Evolutionary conservation across 169 alveolate species (phyloP).

Genomic region (Plasmodium inui): DNA sequence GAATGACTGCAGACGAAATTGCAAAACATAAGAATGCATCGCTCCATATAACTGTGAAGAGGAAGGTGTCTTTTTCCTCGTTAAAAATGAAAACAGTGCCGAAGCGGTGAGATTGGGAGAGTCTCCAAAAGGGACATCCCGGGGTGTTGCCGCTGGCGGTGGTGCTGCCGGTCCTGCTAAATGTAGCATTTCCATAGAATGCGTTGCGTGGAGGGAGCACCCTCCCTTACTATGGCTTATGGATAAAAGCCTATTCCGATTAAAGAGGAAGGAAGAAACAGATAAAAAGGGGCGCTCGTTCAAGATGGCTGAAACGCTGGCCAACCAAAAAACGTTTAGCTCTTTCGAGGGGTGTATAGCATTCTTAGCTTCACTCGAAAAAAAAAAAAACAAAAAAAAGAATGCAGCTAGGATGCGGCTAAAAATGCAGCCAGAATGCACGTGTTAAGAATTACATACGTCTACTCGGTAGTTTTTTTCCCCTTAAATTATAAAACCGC

Average conservation of each 20-base stretch:
- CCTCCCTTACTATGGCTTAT: background rate
- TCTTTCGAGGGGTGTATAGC: background rate
- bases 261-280: background rate
- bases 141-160: background rate
- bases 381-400: background rate
- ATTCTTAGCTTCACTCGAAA: background rate
- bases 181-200: background rate
- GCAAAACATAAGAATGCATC: slow-evolving; percentile 54
- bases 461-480: background rate
- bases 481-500: background rate
- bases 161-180: background rate
- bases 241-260: background rate
- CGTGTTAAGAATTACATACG: background rate
- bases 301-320: background rate
- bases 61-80: slow-evolving; percentile 28
- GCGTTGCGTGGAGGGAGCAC: background rate
- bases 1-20: slow-evolving; percentile 59
- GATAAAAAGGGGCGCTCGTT: background rate
- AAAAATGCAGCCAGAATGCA: background rate
- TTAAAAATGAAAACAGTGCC: background rate
- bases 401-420: background rate
- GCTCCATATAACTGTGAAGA: slow-evolving; percentile 44
- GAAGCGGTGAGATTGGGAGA: background rate
- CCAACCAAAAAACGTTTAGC: background rate
- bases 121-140: background rate